phyloP scores from a whole-genome alignment of 2,329 filamentous ascomycete species.

The Pseudocercospora eumusae region DNA sequence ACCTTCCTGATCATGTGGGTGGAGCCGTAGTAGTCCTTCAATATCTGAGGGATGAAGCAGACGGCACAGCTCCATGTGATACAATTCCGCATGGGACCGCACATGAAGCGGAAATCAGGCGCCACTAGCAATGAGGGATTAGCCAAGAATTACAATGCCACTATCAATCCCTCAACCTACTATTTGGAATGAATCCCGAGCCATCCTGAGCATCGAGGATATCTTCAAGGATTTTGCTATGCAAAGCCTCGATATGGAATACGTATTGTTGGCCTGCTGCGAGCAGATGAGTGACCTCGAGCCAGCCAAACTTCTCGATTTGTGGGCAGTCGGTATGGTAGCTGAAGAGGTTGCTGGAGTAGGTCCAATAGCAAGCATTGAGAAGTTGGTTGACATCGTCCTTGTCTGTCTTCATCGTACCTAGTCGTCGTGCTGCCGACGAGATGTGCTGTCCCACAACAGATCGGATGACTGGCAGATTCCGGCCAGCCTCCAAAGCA shows the following conservation, averaged over 20 bases:
- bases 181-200: constrained; percentile 48
- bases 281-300: constrained; percentile 52
- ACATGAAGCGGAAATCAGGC: constrained; percentile 53
- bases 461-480: constrained; percentile 42
- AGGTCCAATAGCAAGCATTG: constrained; percentile 51
- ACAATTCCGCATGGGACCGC: constrained; percentile 52
- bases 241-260: constrained; percentile 50
- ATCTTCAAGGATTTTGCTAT: constrained; percentile 52
- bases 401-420: constrained; percentile 44
- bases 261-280: constrained; percentile 51
- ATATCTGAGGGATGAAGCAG: constrained; percentile 42
- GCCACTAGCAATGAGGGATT: constrained; percentile 41
- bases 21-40: constrained; percentile 46
- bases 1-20: constrained; percentile 44
- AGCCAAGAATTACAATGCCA: not conserved
- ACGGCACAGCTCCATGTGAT: constrained; percentile 49
- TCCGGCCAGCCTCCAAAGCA: constrained; percentile 30
- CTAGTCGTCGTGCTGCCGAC: constrained; percentile 43
- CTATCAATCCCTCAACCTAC: not conserved
- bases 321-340: constrained; percentile 54
- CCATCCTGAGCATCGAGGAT: constrained; percentile 51
- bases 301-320: constrained; percentile 54
- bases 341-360: constrained; percentile 48
- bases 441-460: constrained; percentile 45
- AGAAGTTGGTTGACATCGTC: constrained; percentile 47